Base-by-base conservation (phyloP, 2,329 filamentous ascomycete species). In the Akanthomyces muscarius region DNA sequence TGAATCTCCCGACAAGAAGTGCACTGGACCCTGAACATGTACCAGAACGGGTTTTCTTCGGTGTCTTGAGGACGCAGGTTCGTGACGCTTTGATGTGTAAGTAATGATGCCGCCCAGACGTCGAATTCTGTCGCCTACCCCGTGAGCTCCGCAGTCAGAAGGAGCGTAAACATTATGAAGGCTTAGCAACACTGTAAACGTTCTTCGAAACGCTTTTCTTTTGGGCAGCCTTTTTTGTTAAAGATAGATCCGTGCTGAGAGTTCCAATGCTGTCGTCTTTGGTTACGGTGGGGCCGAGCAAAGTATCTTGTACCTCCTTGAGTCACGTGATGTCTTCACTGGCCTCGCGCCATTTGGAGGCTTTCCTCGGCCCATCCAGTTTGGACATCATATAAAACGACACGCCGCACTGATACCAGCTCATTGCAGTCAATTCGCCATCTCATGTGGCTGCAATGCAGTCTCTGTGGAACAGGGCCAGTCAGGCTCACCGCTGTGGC, bases 11-110 rank as follows among this genome's bases (percentile, higher is more conserved):
- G 88, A 77, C 95, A 99, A 61, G 93, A 97, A n/a, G 92, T 97
- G 78, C 95, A 99, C 81, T 97, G 91, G 42, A 99, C 94, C 74
- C 90, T 95, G 85, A 99, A 98, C 57, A 91, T 97, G 80, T 97
- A 99, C 84, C 89, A 96, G 80, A 97, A 99, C 4, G 92, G 91
- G 64, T 84, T 85, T 21, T 91, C 90, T 69, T 88, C 80, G 7
- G 88, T 92, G 75, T 99, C 95, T 68, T 88, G 82, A 8, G 95
- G 95, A 63, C 88, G 88, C 68, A 99, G 86, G 71, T 95, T 90
- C 65, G 92, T 97, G 65, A 99, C 92, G 52, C 95, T 98, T 45
- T 14, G 30, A 50, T 47, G 36, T 59, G 47, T 64, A 57, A 64
- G 63, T 51, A 57, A 41, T n/a, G 53, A 45, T 36, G 25, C 21